phyloP scores from a whole-genome alignment of 2,329 filamentous ascomycete species.

The Scedosporium aurantiacum region DNA sequence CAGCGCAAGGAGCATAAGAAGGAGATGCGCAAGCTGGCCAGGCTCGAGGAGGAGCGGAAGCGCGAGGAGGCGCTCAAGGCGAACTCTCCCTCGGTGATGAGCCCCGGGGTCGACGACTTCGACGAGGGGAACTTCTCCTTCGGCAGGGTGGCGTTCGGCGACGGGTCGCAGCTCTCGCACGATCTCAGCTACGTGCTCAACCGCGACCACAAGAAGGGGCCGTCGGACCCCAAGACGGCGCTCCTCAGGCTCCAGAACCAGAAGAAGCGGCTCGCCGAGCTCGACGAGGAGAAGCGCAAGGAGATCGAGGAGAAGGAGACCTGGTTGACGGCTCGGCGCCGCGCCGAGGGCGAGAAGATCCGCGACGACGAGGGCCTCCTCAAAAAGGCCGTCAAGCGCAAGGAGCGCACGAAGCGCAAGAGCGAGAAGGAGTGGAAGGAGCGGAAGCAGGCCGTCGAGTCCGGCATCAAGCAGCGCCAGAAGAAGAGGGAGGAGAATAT shows the following conservation, averaged over 20 bases:
- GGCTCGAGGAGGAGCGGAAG: constrained; percentile 63
- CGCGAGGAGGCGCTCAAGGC: constrained; percentile 53
- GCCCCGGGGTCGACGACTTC: constrained; percentile 40
- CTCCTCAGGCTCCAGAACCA: constrained; percentile 81
- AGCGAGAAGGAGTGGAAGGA: constrained; percentile 82
- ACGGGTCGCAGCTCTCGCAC: constrained; percentile 70
- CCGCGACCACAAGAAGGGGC: constrained; percentile 60
- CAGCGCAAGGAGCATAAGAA: constrained; percentile 83
- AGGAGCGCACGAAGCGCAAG: constrained; percentile 82
- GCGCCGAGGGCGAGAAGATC: constrained; percentile 80
- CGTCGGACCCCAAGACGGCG: constrained; percentile 74
- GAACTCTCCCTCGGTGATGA: constrained; percentile 50
- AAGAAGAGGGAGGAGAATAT: constrained; percentile 75
- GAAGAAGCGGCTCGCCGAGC: constrained; percentile 62
- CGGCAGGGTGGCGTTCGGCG: constrained; percentile 79
- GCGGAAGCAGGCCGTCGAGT: constrained; percentile 58
- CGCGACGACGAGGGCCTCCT: constrained; percentile 76
- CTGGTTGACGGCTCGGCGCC: constrained; percentile 85
- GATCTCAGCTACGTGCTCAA: constrained; percentile 50
- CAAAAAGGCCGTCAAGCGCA: constrained; percentile 91
- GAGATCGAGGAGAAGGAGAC: constrained; percentile 88
- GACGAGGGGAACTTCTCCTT: constrained; percentile 66
- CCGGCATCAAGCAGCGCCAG: constrained; percentile 67
- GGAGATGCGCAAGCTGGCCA: constrained; percentile 64
- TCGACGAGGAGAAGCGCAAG: constrained; percentile 70